Base-by-base conservation (phyloP, 1,284 basidiomycete genomes). In the Pholiota adiposa region DNA sequence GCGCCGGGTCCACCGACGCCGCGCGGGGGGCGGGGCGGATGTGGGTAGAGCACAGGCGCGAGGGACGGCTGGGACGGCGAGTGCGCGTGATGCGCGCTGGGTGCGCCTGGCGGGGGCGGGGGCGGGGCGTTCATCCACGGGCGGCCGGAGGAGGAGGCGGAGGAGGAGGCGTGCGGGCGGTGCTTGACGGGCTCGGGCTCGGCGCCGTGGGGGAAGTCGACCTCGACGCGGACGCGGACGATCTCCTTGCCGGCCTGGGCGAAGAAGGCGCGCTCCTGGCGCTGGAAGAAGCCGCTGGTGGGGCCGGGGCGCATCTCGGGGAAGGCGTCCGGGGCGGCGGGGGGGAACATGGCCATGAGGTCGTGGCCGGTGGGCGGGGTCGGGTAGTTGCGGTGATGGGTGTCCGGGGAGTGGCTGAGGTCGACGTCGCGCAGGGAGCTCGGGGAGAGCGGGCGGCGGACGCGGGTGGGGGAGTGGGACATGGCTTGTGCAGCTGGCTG, bases 321-420 rank as follows among this genome's bases (percentile, higher is more conserved):
- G 52, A 80, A 80, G 54, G 69, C 79, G 51, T 82, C 77, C 2
- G 88, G 88, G 7, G 87, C 80, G 6, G 85, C 77, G 4, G 89
- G 81, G 1, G 89, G 89, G 70, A 91, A 91, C 75, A 92, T 82
- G 9, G 87, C 86, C 89, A 92, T 92, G 65, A 92, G 81, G 64
- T 92, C 88, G 65, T 92, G 89, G 1, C 89, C 89, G 0, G 88
- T 90, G 4, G 87, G 87, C 0, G 89, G 89, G 0, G 87, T 82
- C 21, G 89, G 89, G 69, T 85, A 89, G 64, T 84, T 84, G 57
- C 84, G 76, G 5, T 77, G 72, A 4, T 73, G 70, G 40, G 77
- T 73, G 65, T 81, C 82, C 54, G 77, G 73, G 33, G 78, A 73
- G 59, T 82, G 78, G 0, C 79, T 74, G 57, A 87, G 78, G 70